Percentiles rank a stretch among this genome's conserved stretches.
These are phyloP conservation scores for Globisporangium iwayamae DNA, from an alignment of 352 stramenopile species.

Conservation along the genomic window DNA sequence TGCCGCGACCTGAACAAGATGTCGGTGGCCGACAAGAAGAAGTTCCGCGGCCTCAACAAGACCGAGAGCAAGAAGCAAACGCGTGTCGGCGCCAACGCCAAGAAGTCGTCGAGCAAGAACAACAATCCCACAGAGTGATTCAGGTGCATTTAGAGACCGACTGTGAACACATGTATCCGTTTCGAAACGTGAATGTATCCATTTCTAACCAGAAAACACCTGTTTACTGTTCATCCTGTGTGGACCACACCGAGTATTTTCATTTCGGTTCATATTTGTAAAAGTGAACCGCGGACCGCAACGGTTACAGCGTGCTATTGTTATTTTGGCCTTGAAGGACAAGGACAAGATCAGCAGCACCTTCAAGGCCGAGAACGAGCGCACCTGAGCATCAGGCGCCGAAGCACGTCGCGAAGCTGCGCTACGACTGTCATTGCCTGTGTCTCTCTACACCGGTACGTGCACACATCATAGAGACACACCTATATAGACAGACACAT, in stretches of 20 bases:
- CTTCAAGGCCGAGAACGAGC: not conserved
- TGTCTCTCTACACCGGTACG: not conserved
- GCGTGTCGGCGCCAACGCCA: conserved; percentile 60
- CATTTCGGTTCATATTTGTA: not conserved
- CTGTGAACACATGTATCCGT: not conserved
- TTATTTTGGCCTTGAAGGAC: not conserved
- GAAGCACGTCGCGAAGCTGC: not conserved
- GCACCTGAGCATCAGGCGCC: not conserved
- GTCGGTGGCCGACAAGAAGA: conserved; percentile 65
- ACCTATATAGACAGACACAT: not conserved
- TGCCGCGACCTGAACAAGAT: conserved; percentile 64
- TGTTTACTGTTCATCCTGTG: not conserved
- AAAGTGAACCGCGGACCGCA: not conserved
- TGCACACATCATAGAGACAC: not conserved
- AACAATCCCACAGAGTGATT: conserved; percentile 1
- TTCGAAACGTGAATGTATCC: not conserved
- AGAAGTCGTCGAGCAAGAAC: conserved; percentile 14
- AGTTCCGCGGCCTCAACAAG: conserved; percentile 72
- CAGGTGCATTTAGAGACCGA: not conserved
- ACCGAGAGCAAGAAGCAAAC: conserved; percentile 80
- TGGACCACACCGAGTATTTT: not conserved
- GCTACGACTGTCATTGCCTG: not conserved
- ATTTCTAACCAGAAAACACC: not conserved
- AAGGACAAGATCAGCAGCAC: not conserved
- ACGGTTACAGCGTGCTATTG: not conserved